These are phyloP conservation scores for Prunus dulcis DNA, from an alignment of 306 rosid genomes.

Conservation along the genomic window DNA sequence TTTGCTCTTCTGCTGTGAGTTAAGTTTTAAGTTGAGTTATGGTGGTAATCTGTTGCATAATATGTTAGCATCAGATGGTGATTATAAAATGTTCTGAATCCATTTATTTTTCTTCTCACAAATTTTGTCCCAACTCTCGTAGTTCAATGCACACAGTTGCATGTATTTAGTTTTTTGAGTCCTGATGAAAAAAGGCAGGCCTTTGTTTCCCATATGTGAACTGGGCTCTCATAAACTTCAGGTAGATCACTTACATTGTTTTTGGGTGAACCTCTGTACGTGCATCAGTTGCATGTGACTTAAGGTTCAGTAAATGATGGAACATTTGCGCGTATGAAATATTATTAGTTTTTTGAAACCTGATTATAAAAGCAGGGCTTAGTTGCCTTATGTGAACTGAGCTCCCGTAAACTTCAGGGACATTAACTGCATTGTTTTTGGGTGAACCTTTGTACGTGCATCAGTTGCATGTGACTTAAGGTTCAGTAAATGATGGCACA, in stretches of 20 bases:
- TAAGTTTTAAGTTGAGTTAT: not conserved
- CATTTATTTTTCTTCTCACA: not conserved
- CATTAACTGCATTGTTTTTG: constrained; percentile 42
- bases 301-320: constrained; percentile 58
- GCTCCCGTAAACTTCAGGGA: constrained; percentile 40
- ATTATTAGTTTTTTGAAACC: not conserved
- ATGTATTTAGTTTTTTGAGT: not conserved
- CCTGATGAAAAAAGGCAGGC: constrained; percentile 34
- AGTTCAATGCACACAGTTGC: too few species aligned
- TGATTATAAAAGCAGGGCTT: constrained; percentile 42
- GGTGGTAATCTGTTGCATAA: too few species aligned
- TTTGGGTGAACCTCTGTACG: constrained; percentile 59
- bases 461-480: constrained; percentile 30
- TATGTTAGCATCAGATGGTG: not conserved
- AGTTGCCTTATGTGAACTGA: constrained; percentile 36
- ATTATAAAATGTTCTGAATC: not conserved
- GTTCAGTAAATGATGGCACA: constrained; percentile 58
- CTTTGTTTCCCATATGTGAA: constrained; percentile 39
- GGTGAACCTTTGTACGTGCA: constrained; percentile 48
- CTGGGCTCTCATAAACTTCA: constrained; percentile 39
- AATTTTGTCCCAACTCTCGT: not conserved
- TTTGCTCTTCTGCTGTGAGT: not conserved
- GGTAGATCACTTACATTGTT: constrained; percentile 41
- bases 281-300: constrained; percentile 19
- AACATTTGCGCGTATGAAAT: constrained; percentile 6